phyloP scores from a whole-genome alignment of 2,329 filamentous ascomycete genomes.

The Trichoderma arundinaceum region DNA sequence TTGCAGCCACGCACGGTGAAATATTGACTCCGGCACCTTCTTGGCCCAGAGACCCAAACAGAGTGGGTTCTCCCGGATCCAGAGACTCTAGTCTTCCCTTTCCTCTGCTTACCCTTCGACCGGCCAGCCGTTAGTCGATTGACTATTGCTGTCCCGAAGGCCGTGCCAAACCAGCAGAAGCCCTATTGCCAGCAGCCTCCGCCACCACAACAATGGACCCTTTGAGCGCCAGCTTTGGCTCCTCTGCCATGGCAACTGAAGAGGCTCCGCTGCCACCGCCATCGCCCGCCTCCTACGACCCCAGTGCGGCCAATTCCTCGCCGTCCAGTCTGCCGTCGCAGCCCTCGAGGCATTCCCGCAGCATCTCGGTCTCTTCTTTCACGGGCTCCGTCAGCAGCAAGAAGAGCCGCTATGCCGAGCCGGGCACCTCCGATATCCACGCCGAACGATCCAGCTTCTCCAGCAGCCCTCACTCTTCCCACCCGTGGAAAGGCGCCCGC shows the following conservation, averaged over 20 bases:
- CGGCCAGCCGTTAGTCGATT: slow-evolving; percentile 1
- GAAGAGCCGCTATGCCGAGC: slow-evolving; percentile 65
- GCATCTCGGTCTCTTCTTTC: slow-evolving; percentile 54
- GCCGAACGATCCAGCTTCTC: slow-evolving; percentile 66
- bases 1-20: slow-evolving; percentile 18
- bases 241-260: slow-evolving; percentile 6
- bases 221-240: slow-evolving; percentile 15
- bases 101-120: slow-evolving; percentile 10
- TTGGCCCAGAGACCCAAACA: background rate
- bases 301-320: slow-evolving; percentile 28
- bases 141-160: background rate
- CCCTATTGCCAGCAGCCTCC: slow-evolving; percentile 2
- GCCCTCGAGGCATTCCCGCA: slow-evolving; percentile 42
- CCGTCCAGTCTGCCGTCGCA: slow-evolving; percentile 26
- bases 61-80: slow-evolving; percentile 21
- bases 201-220: slow-evolving; percentile 30
- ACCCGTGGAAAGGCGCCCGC: slow-evolving; percentile 51
- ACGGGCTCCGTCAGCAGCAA: slow-evolving; percentile 47
- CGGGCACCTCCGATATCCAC: slow-evolving; percentile 62
- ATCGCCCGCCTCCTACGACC: slow-evolving; percentile 18
- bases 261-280: slow-evolving; percentile 18
- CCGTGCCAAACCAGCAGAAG: background rate
- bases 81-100: slow-evolving; percentile 6
- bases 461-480: slow-evolving; percentile 59
- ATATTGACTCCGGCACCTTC: background rate